Evolutionary conservation across 2,329 filamentous ascomycete species (phyloP).

Genomic region (Colletotrichum somersetense): DNA sequence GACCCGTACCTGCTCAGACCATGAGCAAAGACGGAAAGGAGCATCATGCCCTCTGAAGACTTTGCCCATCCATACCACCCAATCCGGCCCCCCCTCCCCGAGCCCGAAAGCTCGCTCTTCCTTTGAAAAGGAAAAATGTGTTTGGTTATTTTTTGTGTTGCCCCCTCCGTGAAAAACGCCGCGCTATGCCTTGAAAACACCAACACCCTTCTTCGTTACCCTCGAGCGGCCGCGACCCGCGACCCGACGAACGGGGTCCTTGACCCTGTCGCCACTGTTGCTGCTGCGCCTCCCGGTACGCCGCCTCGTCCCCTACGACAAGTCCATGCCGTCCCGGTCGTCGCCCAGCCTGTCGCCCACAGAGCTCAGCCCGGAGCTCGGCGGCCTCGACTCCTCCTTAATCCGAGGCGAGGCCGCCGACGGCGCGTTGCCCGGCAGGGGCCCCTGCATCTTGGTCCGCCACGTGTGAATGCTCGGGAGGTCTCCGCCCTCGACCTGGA

Average conservation of each 20-base stretch:
- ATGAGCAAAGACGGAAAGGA: not conserved
- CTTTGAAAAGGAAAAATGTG: not conserved
- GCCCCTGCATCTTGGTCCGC: conserved; percentile 59
- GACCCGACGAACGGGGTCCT: not conserved
- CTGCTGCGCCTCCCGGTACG: conserved; percentile 2
- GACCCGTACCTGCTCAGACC: not conserved
- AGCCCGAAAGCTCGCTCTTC: conserved; percentile 21
- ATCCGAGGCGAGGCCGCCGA: conserved; percentile 40
- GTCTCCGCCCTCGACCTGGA: conserved; percentile 84
- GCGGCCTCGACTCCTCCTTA: conserved; percentile 56
- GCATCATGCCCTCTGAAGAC: not conserved
- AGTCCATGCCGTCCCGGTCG: conserved; percentile 61
- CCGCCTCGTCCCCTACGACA: conserved; percentile 49
- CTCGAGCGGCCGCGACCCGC: not conserved
- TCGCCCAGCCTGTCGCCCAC: conserved; percentile 62
- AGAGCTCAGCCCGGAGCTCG: conserved; percentile 69
- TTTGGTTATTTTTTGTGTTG: not conserved
- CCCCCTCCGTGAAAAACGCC: conserved; percentile 33
- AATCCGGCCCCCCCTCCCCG: not conserved
- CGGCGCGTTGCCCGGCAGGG: conserved; percentile 42
- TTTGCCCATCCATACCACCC: not conserved
- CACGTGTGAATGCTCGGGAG: conserved; percentile 77
- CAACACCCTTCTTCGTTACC: not conserved
- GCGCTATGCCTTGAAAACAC: conserved; percentile 42
- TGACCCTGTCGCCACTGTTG: not conserved